A percentile compares a stretch with the other conserved stretches of the same genome.
Evolutionary conservation across 306 rosid genomes (phyloP).

Genomic region (Quercus dentata): DNA sequence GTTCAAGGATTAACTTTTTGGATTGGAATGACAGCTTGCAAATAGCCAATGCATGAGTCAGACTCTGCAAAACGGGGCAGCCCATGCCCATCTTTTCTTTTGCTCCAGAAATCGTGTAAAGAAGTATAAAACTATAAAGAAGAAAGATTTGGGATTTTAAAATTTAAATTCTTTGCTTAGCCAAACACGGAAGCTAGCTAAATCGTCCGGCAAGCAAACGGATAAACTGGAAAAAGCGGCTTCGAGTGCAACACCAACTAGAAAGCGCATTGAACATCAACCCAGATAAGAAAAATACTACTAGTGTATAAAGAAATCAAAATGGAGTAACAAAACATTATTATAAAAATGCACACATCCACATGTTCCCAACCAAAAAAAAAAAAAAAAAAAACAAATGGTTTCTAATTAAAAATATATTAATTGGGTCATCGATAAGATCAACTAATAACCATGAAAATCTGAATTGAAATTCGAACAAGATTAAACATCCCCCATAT

Average conservation of each 20-base stretch:
- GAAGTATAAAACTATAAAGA: not conserved
- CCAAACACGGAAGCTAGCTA: conserved; percentile 62
- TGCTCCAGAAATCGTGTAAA: conserved; percentile 33
- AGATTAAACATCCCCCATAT: conserved; percentile 33
- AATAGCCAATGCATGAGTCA: conserved; percentile 37
- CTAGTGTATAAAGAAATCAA: conserved; percentile 23
- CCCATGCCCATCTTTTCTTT: conserved; percentile 18
- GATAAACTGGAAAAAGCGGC: conserved; percentile 67
- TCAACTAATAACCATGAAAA: conserved; percentile 29
- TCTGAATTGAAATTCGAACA: conserved; percentile 46
- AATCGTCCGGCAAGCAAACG: conserved; percentile 70
- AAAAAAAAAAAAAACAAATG: conserved; percentile 3
- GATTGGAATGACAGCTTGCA: conserved; percentile 19
- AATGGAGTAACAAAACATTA: conserved; percentile 19
- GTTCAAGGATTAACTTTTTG: conserved; percentile 24
- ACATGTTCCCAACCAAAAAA: conserved; percentile 24
- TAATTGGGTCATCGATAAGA: conserved; percentile 23
- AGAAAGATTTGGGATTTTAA: not conserved
- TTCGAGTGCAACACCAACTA: conserved; percentile 73
- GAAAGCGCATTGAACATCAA: conserved; percentile 46
- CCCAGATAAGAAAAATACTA: conserved; percentile 36
- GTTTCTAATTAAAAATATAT: conserved; percentile 1
- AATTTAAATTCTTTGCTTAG: conserved; percentile 39
- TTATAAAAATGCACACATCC: conserved; percentile 27
- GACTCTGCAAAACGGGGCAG: conserved; percentile 33